These are phyloP conservation scores for Mitragyna speciosa DNA, from an alignment of 257 asterid species.

Conservation along the genomic window DNA sequence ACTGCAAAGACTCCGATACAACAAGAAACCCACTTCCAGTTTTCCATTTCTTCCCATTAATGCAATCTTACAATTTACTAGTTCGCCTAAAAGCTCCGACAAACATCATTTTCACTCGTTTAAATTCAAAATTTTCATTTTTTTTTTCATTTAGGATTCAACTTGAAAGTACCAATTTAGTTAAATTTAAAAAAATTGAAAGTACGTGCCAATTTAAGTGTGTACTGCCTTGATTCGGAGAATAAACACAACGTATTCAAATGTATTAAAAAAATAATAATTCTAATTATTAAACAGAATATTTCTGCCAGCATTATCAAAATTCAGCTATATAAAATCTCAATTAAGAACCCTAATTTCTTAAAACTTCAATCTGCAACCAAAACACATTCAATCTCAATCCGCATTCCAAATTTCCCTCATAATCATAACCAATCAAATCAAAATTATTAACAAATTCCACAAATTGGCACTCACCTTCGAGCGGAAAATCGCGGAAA, in stretches of 20 bases:
- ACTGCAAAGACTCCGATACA: not conserved
- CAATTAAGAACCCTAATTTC: not conserved
- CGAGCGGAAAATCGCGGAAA: conserved; percentile 76
- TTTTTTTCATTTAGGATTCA: too few relatives aligned
- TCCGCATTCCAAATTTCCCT: not conserved
- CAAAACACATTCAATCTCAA: not conserved
- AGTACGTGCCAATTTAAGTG: too few relatives aligned
- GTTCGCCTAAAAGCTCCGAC: too few relatives aligned
- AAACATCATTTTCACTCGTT: too few relatives aligned
- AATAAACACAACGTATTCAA: too few relatives aligned
- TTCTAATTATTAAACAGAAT: too few relatives aligned
- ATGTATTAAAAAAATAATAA: too few relatives aligned
- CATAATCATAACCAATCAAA: conserved; percentile 16
- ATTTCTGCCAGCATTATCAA: not conserved
- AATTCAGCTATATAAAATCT: too few relatives aligned
- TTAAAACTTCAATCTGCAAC: not conserved
- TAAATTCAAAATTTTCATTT: too few relatives aligned
- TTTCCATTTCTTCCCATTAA: not conserved
- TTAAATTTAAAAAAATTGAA: too few relatives aligned
- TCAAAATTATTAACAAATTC: conserved; percentile 11
- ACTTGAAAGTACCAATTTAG: too few relatives aligned
- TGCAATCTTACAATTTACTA: not conserved
- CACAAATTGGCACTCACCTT: conserved; percentile 42
- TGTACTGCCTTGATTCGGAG: too few relatives aligned
- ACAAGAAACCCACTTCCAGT: not conserved